Evolutionary conservation across 2,329 filamentous ascomycete genomes (phyloP), one percentile per base, ranked within the genome.

Genomic region (Ceratocystis diversiconidia): DNA sequence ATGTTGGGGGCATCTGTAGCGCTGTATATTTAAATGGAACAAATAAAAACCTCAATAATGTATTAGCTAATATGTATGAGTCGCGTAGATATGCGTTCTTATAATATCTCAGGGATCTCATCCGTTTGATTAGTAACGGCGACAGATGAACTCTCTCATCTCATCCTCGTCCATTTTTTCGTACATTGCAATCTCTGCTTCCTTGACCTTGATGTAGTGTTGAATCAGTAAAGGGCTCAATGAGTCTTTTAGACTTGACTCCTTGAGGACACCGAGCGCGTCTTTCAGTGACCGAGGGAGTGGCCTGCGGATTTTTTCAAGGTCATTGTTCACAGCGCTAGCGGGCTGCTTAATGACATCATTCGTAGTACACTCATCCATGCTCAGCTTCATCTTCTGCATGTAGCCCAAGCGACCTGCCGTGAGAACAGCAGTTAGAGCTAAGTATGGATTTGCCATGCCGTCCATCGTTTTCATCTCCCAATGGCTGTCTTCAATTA

Each of bases 401-500:
- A 19, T 46, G n/a, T 63, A 65, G n/a, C 66, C 57, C 5, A 32
- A 61, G n/a, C 71, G 60, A 1, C 74, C 72, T 0, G 75, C 73
- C 1, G 72, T 69, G 2, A 76, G 50, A 1, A 76, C 67, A 22
- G 73, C 73, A 6, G 73, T 69, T 62, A 75, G 63, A 19, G 73
- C 86, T 1, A 95, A 74, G 72, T 94, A 95, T 64, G 85, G 82
- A 71, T 95, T 95, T 2, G 89, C 87, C 19, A 90, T 75, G 0
- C 89, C 90, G 71, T 95, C 90, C n/a, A 92, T 71, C 65, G 82
- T 84, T 71, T 90, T 87, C 25, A 95, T 70, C 74, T 95, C 90
- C 87, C 89, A 95, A 71, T 90, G 86, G 22, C 83, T 84, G 1
- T 73, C 76, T 2, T 77, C 76, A 61, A 90, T 81, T 72, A 87